phyloP scores from a whole-genome alignment of 2,329 filamentous ascomycete genomes.

The Venturia carpophila region DNA sequence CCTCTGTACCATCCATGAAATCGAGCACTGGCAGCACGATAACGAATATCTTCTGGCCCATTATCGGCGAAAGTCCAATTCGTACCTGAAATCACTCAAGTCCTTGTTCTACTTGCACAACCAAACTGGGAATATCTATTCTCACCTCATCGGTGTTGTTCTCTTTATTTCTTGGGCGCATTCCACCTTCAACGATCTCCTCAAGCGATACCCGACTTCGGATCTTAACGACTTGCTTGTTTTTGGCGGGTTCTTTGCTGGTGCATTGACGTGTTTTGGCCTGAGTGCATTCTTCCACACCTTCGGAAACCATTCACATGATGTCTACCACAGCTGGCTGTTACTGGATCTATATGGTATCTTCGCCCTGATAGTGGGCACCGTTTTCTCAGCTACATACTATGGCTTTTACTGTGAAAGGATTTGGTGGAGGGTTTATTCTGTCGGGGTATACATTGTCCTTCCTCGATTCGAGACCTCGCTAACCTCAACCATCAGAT shows the following conservation, averaged over 20 bases:
- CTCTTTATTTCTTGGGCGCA: constrained; percentile 4
- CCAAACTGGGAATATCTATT: constrained; percentile 58
- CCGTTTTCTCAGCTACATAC: constrained; percentile 15
- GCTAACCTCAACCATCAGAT: background rate
- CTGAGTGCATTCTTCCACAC: constrained; percentile 67
- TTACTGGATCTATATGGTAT: constrained; percentile 14
- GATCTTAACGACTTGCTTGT: constrained; percentile 29
- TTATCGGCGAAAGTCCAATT: constrained; percentile 52
- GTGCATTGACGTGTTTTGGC: constrained; percentile 37
- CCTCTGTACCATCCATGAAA: constrained; percentile 5
- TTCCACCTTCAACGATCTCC: constrained; percentile 9
- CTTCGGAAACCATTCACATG: constrained; percentile 73
- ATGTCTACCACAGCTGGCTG: constrained; percentile 50
- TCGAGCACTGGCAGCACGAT: constrained; percentile 36
- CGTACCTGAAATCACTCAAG: constrained; percentile 46
- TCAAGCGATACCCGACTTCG: constrained; percentile 12
- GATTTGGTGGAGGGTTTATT: constrained; percentile 13
- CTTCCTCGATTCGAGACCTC: background rate
- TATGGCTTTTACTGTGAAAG: constrained; percentile 16
- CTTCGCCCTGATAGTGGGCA: constrained; percentile 11
- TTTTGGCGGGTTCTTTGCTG: constrained; percentile 33
- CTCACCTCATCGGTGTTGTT: constrained; percentile 40
- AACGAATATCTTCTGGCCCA: constrained; percentile 56
- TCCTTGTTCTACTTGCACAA: constrained; percentile 54
- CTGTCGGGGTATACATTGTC: background rate